These are phyloP conservation scores for Cercis canadensis DNA, from an alignment of 306 rosid species.

Conservation along the genomic window DNA sequence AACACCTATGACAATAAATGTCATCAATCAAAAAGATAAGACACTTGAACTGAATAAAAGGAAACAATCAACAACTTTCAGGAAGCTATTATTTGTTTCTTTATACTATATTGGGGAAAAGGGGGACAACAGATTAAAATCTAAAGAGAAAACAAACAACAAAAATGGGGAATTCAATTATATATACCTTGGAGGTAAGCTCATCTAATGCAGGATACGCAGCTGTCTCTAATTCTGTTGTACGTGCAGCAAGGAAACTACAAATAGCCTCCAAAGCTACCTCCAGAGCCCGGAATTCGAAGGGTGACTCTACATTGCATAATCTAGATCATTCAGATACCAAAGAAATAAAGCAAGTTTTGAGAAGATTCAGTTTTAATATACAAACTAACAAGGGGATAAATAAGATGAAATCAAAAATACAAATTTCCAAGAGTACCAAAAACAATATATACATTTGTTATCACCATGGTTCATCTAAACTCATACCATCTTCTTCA, in stretches of 20 bases:
- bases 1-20: conserved; percentile 14
- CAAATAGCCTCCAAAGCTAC: conserved; percentile 97
- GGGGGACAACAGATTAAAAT: neutral
- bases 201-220: conserved; percentile 98
- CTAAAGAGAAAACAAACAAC: conserved; percentile 16
- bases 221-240: conserved; percentile 85
- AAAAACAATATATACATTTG: neutral
- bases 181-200: conserved; percentile 83
- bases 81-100: conserved; percentile 2
- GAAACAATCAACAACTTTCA: conserved; percentile 13
- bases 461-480: conserved; percentile 5
- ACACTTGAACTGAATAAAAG: neutral
- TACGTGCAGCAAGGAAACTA: conserved; percentile 95
- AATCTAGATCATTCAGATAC: conserved; percentile 47
- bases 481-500: conserved; percentile 85
- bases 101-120: conserved; percentile 20
- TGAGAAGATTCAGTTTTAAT: neutral
- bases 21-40: conserved; percentile 18
- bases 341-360: conserved; percentile 18
- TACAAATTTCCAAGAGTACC: conserved; percentile 23
- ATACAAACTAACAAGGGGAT: conserved; percentile 6
- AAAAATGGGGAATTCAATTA: conserved; percentile 29
- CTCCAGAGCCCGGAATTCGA: conserved; percentile 94
- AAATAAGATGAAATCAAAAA: conserved; percentile 20
- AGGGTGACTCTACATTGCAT: conserved; percentile 83